Conservation (phyloP, 2,329 filamentous ascomycete genomes). For the Colletotrichum sansevieriae region DNA sequence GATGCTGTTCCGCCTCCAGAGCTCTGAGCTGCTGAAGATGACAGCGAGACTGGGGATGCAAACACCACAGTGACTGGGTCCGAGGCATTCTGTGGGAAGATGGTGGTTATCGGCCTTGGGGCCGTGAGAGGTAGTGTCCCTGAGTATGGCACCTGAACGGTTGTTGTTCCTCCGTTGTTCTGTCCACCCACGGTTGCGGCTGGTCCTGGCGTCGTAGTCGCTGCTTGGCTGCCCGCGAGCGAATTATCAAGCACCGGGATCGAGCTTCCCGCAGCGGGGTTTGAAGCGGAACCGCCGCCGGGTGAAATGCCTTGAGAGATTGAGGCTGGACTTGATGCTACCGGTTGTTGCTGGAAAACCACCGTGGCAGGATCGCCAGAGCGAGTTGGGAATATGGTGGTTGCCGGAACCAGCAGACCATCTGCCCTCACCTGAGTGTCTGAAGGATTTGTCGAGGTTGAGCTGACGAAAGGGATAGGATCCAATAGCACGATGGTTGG, state of each 20-base stretch:
- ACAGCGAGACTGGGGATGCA: too few species aligned
- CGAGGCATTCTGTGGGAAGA: not conserved
- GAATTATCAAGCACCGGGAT: too few species aligned
- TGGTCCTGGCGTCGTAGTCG: too few species aligned
- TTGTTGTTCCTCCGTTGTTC: too few species aligned
- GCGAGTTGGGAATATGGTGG: constrained; percentile 2
- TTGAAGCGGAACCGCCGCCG: too few species aligned
- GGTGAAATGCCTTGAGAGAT: too few species aligned
- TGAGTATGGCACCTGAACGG: not conserved
- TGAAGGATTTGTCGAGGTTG: not conserved
- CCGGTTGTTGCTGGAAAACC: not conserved
- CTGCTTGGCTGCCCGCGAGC: too few species aligned
- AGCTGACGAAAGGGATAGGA: not conserved
- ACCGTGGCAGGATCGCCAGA: not conserved
- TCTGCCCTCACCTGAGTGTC: not conserved
- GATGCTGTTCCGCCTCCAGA: too few species aligned
- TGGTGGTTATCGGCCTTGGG: constrained; percentile 15
- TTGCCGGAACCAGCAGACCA: not conserved
- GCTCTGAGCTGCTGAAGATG: too few species aligned
- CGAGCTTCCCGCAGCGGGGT: too few species aligned
- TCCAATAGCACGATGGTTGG: constrained; percentile 35
- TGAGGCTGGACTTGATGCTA: not conserved
- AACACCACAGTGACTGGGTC: too few species aligned
- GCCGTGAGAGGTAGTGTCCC: not conserved
- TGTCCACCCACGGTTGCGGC: too few species aligned